Evolutionary conservation across 2,329 filamentous ascomycete genomes (phyloP).

Genomic region (Botrytis deweyae): DNA sequence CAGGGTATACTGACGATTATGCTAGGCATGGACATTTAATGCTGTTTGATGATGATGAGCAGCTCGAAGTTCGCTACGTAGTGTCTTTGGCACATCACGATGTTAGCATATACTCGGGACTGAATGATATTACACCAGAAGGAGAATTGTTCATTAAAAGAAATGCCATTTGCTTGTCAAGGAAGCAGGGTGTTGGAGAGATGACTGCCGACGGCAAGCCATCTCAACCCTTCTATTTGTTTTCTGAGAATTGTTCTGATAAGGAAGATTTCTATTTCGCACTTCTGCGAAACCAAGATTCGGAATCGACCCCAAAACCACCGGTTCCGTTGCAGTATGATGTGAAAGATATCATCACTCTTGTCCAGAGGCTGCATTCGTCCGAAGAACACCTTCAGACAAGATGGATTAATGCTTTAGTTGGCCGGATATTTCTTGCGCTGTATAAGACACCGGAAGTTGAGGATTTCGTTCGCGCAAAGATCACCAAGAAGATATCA

Average conservation of each 20-base stretch:
- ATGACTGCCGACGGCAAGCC: constrained; percentile 54
- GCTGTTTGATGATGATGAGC: constrained; percentile 94
- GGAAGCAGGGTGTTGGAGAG: constrained; percentile 57
- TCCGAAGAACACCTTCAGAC: constrained; percentile 89
- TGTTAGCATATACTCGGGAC: constrained; percentile 81
- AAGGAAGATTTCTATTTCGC: constrained; percentile 99
- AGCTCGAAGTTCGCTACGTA: constrained; percentile 93
- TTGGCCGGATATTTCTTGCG: constrained; percentile 84
- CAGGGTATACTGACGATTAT: constrained; percentile 1
- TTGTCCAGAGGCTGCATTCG: constrained; percentile 88
- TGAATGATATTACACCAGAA: constrained; percentile 69
- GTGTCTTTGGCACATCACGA: constrained; percentile 88
- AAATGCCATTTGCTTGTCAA: constrained; percentile 80
- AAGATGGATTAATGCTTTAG: constrained; percentile 87
- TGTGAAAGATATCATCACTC: constrained; percentile 78
- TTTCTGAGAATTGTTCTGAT: constrained; percentile 91
- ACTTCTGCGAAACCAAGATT: constrained; percentile 79
- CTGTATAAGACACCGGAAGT: constrained; percentile 82
- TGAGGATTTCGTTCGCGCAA: constrained; percentile 74
- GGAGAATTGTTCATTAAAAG: constrained; percentile 95
- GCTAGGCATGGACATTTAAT: constrained; percentile 87
- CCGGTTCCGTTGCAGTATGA: constrained; percentile 77
- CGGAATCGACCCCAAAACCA: constrained; percentile 57
- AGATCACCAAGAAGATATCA: constrained; percentile 94
- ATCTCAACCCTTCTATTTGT: constrained; percentile 87